Base-by-base conservation (phyloP, 2,329 filamentous ascomycete genomes). In the Diaporthe destruens region DNA sequence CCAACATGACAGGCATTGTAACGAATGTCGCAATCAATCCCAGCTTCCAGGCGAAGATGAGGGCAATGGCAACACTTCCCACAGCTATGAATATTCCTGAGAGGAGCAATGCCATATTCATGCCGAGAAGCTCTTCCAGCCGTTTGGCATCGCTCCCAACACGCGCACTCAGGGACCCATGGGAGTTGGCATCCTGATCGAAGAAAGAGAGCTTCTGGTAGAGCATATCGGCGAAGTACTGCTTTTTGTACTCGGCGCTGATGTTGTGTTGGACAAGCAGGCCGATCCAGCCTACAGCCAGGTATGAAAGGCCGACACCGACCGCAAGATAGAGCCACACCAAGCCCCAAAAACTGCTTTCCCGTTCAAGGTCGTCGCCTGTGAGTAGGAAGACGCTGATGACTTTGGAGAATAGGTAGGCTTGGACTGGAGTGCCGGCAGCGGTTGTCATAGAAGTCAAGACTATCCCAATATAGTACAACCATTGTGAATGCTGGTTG, bases 291-390 rank as follows among this genome's bases (percentile, higher is more conserved):
- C 84, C 85, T 23, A 89, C 78, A 16, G 82, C 75, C 73, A 89
- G 89, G 78, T 92, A 92, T n/a, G 85, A 81, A 1, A 88, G 9
- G 0, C 87, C 87, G 6, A 86, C 81, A 32, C 83, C 85, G 16
- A 87, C 81, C 5, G 90, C 90, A 92, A 92, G 71, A 87, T 85
- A 42, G 94, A 96, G 83, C 94, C 95, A 98, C 94, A 98, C 97
- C 77, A 91, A 84, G 71, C 91, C 91, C 94, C 94, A 98, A 81
- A 97, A 98, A 73, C 96, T 89, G 25, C 87, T 86, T 53, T 77
- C 55, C 1, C 55, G 72, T 12, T 85, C 81, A 1, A 82, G 79
- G 54, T 80, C 80, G 5, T 81, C 76, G 23, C 42, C 59, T 18
- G 59, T 49, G 25, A 63, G 59, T 8, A 63, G 59, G 76, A 90